Evolutionary conservation across 2,329 filamentous ascomycete genomes (phyloP).

Genomic region (Alternaria sp.): DNA sequence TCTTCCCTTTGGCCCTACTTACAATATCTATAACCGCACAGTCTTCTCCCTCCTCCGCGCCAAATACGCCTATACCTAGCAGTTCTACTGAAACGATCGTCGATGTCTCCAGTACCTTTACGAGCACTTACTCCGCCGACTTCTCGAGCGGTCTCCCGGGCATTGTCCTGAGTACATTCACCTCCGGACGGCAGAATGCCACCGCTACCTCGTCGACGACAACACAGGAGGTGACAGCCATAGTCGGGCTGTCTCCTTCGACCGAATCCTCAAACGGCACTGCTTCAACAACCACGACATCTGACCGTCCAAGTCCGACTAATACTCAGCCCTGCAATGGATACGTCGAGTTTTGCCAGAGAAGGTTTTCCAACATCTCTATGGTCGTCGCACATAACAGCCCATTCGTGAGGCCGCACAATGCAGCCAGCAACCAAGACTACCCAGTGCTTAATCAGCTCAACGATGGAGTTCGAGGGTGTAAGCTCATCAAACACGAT

Average conservation of each 20-base stretch:
- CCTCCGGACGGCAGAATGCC: conserved; percentile 17
- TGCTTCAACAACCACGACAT: conserved; percentile 13
- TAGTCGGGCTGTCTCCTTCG: conserved; percentile 22
- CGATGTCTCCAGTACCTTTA: neutral
- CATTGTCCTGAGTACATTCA: conserved; percentile 3
- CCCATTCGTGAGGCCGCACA: conserved; percentile 37
- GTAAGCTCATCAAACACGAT: conserved; percentile 21
- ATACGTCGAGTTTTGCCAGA: conserved; percentile 42
- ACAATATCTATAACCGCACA: conserved; percentile 18
- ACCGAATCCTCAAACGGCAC: conserved; percentile 16
- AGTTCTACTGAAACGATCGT: conserved; percentile 3
- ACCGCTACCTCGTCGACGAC: conserved; percentile 17
- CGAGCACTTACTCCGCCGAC: neutral
- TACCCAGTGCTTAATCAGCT: conserved; percentile 38
- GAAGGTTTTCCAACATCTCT: conserved; percentile 44
- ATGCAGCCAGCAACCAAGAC: conserved; percentile 43
- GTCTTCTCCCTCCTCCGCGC: conserved; percentile 11
- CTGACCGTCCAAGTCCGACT: conserved; percentile 15
- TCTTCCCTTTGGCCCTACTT: conserved; percentile 13
- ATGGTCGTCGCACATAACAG: conserved; percentile 48
- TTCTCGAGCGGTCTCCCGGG: conserved; percentile 1
- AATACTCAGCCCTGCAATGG: conserved; percentile 45
- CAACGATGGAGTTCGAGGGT: conserved; percentile 44
- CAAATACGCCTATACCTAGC: conserved; percentile 13
- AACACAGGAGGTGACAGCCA: conserved; percentile 21